Evolutionary conservation across 805 yeast genomes (phyloP).

Genomic region (Starmerella bombi): DNA sequence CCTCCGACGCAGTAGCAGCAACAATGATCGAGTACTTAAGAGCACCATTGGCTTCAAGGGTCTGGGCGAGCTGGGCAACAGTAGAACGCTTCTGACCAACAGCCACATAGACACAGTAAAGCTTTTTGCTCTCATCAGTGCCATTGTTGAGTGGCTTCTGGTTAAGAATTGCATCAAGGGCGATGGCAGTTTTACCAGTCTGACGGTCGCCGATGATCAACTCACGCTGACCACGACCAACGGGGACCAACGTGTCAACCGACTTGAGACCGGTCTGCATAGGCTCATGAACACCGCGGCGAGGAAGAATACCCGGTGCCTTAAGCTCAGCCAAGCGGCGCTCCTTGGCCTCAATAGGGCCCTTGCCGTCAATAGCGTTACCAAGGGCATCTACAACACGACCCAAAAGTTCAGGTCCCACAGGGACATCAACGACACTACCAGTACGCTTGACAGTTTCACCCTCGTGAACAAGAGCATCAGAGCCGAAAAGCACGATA

Average conservation of each 20-base stretch:
- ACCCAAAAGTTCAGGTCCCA: conserved; percentile 95
- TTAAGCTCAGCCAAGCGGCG: conserved; percentile 93
- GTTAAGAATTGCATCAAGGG: conserved; percentile 93
- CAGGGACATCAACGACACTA: conserved; percentile 97
- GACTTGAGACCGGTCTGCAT: conserved; percentile 99
- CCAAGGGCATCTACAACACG: conserved; percentile 99
- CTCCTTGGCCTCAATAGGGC: conserved; percentile 80
- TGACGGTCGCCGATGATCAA: conserved; percentile 99
- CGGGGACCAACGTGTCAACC: conserved; percentile 97
- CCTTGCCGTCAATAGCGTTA: conserved; percentile 99
- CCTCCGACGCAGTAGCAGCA: conserved; percentile 99
- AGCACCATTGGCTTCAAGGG: conserved; percentile 96
- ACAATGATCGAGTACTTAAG: conserved; percentile 94
- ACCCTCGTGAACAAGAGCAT: conserved; percentile 96
- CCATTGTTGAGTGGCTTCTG: conserved; percentile 98
- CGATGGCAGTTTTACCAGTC: conserved; percentile 99
- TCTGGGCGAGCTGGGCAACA: conserved; percentile 98
- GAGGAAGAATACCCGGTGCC: conserved; percentile 99
- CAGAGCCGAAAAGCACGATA: conserved; percentile 98
- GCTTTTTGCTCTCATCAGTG: conserved; percentile 88
- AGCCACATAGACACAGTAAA: conserved; percentile 99
- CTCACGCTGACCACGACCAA: conserved; percentile 99
- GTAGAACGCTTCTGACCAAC: conserved; percentile 99
- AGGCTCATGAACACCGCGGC: conserved; percentile 97
- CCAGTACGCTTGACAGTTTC: conserved; percentile 99